Conservation (phyloP, 2,329 filamentous ascomycete species). For the Botrytis pseudocinerea region DNA sequence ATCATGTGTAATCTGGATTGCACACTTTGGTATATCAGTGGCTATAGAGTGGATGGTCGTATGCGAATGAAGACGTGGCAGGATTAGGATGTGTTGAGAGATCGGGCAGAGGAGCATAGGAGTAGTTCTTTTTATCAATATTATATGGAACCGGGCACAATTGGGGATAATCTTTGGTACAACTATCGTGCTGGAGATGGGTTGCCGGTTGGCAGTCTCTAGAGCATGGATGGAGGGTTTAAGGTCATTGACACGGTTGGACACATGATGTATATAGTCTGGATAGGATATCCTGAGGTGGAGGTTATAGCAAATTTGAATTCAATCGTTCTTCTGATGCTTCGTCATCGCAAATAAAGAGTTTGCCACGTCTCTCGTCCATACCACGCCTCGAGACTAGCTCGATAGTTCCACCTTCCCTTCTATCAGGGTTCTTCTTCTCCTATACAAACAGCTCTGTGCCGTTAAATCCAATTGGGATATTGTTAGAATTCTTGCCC, state of each 20-base stretch:
- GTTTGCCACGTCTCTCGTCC: not conserved
- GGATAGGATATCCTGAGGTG: not conserved
- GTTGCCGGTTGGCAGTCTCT: not conserved
- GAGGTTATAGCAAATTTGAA: not conserved
- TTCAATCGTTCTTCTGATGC: not conserved
- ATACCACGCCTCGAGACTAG: not conserved
- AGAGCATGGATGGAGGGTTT: not conserved
- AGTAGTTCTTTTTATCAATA: conserved; percentile 12
- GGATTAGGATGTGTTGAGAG: conserved; percentile 23
- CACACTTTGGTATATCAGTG: conserved; percentile 11
- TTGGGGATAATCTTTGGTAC: not conserved
- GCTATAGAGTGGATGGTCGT: conserved; percentile 5
- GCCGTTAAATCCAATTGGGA: not conserved
- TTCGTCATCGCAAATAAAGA: not conserved
- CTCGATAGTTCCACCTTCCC: not conserved
- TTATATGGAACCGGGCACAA: not conserved
- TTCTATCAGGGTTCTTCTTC: not conserved
- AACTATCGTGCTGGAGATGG: not conserved
- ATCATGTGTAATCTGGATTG: conserved; percentile 25
- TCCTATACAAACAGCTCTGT: not conserved
- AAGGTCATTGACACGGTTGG: not conserved
- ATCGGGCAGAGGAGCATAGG: conserved; percentile 13
- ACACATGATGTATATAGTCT: not conserved
- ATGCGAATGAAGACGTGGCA: conserved; percentile 14
- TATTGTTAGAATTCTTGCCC: not conserved